Evolutionary conservation across 805 yeast genomes (phyloP).

Genomic region (Nakazawaea laoshanensis): DNA sequence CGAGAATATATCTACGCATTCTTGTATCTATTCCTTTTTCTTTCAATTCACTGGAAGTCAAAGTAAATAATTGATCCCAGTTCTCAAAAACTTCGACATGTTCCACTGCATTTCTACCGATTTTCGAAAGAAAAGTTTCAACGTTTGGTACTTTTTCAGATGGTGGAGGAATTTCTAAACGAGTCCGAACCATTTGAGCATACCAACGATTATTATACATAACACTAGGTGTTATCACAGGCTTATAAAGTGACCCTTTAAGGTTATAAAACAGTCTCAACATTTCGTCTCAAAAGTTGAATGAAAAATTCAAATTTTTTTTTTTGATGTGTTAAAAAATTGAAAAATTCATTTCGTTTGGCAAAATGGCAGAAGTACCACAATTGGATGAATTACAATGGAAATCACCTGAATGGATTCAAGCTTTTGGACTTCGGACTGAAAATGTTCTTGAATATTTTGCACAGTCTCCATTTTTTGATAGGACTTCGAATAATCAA

Average conservation of each 20-base stretch:
- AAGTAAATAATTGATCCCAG: slow-evolving; percentile 60
- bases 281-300: no score
- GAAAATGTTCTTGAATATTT: slow-evolving; percentile 92
- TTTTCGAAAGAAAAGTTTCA: slow-evolving; percentile 58
- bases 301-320: no score
- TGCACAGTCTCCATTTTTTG: slow-evolving; percentile 90
- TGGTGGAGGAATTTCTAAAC: slow-evolving; percentile 38
- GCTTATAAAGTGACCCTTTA: neutral
- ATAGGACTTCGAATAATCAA: slow-evolving; percentile 89
- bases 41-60: slow-evolving; percentile 51
- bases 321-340: no score
- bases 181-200: no score
- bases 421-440: slow-evolving; percentile 75
- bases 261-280: no score
- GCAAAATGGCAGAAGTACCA: slow-evolving; percentile 16
- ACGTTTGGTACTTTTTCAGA: slow-evolving; percentile 58
- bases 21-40: slow-evolving; percentile 68
- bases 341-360: no score
- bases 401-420: slow-evolving; percentile 98
- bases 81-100: slow-evolving; percentile 62
- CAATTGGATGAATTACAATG: slow-evolving; percentile 86
- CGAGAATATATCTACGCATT: slow-evolving; percentile 63
- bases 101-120: slow-evolving; percentile 71
- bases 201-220: no score
- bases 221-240: no score